Conservation (phyloP, 257 asterid genomes). For the Solanum corneliomulleri region DNA sequence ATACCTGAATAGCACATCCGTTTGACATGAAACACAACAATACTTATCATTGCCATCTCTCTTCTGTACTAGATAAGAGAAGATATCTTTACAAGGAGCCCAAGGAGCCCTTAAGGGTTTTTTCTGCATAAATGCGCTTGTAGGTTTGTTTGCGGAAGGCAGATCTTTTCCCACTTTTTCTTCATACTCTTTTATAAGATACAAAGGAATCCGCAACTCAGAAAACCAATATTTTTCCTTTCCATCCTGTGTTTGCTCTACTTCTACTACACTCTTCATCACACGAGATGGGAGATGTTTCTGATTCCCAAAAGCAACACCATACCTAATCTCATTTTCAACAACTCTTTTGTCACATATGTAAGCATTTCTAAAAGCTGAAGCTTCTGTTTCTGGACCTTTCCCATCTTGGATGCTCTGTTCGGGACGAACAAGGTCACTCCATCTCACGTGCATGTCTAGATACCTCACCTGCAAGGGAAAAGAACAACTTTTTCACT, state of each 20-base stretch:
- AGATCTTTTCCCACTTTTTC: slow-evolving; percentile 23
- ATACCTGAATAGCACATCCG: slow-evolving; percentile 52
- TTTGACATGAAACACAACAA: slow-evolving; percentile 45
- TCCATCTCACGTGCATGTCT: slow-evolving; percentile 68
- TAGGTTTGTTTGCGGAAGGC: slow-evolving; percentile 12
- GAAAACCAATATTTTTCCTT: slow-evolving; percentile 72
- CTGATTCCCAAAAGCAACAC: slow-evolving; percentile 62
- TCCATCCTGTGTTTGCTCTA: slow-evolving; percentile 43
- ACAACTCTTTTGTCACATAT: slow-evolving; percentile 39
- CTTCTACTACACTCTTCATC: slow-evolving; percentile 51
- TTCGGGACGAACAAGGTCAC: slow-evolving; percentile 64
- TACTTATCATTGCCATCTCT: slow-evolving; percentile 27
- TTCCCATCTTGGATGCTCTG: slow-evolving; percentile 46
- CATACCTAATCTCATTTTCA: slow-evolving; percentile 47
- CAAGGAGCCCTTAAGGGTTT: slow-evolving; percentile 29
- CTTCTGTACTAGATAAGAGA: slow-evolving; percentile 43
- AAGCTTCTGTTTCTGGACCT: slow-evolving; percentile 60
- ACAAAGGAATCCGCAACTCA: slow-evolving; percentile 59
- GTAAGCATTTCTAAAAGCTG: slow-evolving; percentile 72
- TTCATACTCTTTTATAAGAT: slow-evolving; percentile 69
- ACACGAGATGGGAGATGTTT: slow-evolving; percentile 83
- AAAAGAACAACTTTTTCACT: not conserved
- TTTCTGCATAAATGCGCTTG: slow-evolving; percentile 25
- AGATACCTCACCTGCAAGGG: slow-evolving; percentile 68
- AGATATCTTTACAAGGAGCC: slow-evolving; percentile 34